Percentiles rank a stretch among this genome's conserved stretches.
Conservation (phyloP, 2,329 filamentous ascomycete genomes). For the Colletotrichum incanum region DNA sequence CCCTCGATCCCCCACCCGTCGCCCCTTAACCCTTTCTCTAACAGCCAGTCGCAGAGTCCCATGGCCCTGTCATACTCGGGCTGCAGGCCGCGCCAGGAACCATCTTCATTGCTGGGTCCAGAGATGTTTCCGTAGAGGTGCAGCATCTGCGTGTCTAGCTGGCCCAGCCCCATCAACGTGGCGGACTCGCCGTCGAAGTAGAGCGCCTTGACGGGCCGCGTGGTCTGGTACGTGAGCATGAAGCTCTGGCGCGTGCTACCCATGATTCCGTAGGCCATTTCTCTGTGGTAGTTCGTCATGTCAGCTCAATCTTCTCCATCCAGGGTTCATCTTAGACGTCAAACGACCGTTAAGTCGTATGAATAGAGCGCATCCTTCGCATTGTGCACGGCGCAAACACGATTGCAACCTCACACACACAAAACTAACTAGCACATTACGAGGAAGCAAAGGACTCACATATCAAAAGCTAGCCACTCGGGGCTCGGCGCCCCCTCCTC, state of each 20-base stretch:
- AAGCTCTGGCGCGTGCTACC: constrained; percentile 59
- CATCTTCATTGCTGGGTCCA: constrained; percentile 48
- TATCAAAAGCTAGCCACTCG: constrained; percentile 68
- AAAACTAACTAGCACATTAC: neutral
- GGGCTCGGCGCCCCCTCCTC: constrained; percentile 59
- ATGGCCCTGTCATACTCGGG: constrained; percentile 64
- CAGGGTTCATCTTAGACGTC: neutral
- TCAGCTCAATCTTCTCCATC: neutral
- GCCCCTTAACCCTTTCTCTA: constrained; percentile 57
- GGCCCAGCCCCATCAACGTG: constrained; percentile 62
- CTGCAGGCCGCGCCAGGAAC: constrained; percentile 53
- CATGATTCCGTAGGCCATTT: constrained; percentile 70
- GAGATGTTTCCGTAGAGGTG: constrained; percentile 64
- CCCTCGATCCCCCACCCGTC: constrained; percentile 64
- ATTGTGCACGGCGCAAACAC: neutral
- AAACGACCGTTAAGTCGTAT: neutral
- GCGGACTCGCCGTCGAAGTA: constrained; percentile 69
- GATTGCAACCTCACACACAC: neutral
- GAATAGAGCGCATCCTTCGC: neutral
- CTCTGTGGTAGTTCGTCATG: constrained; percentile 46
- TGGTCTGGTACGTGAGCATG: constrained; percentile 65
- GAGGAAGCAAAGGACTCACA: constrained; percentile 47
- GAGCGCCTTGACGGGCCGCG: constrained; percentile 57
- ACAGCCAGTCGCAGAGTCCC: constrained; percentile 64
- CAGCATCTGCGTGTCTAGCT: constrained; percentile 65